Conservation (phyloP, 169 alveolate species). For the Cryptosporidium baileyi region DNA sequence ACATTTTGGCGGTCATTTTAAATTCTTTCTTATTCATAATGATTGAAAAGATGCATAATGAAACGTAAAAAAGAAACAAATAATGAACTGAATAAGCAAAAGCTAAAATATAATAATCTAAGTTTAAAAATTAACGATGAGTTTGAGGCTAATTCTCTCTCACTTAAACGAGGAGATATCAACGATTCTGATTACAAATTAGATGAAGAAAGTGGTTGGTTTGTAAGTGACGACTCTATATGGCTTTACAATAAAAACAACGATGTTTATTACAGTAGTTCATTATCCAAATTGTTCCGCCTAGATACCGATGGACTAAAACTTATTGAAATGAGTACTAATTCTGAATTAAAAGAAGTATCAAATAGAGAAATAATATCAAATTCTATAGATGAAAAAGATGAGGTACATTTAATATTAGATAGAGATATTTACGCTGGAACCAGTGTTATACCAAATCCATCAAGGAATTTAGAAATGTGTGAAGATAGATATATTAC, state of each 20-base stretch:
- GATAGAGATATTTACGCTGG: conserved; percentile 57
- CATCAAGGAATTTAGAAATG: background rate
- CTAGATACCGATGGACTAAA: conserved; percentile 9
- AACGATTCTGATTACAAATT: background rate
- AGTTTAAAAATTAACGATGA: background rate
- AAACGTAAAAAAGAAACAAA: background rate
- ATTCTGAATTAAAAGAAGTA: conserved; percentile 12
- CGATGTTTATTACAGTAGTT: conserved; percentile 40
- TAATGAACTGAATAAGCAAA: background rate
- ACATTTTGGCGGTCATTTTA: conserved; percentile 14
- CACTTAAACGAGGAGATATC: background rate
- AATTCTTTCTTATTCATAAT: background rate
- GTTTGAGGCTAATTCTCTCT: background rate
- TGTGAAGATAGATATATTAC: conserved; percentile 69
- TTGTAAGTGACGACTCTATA: background rate
- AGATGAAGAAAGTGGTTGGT: conserved; percentile 67
- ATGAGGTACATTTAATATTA: background rate
- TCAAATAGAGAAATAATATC: background rate
- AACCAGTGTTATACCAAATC: conserved; percentile 42
- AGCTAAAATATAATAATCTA: background rate
- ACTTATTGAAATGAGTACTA: conserved; percentile 40
- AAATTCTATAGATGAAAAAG: background rate
- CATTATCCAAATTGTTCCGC: conserved; percentile 12
- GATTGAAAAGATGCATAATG: conserved; percentile 24
- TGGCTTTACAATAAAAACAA: conserved; percentile 33